Conservation (phyloP, 163 green algal species). For the Picocystis sp. region DNA sequence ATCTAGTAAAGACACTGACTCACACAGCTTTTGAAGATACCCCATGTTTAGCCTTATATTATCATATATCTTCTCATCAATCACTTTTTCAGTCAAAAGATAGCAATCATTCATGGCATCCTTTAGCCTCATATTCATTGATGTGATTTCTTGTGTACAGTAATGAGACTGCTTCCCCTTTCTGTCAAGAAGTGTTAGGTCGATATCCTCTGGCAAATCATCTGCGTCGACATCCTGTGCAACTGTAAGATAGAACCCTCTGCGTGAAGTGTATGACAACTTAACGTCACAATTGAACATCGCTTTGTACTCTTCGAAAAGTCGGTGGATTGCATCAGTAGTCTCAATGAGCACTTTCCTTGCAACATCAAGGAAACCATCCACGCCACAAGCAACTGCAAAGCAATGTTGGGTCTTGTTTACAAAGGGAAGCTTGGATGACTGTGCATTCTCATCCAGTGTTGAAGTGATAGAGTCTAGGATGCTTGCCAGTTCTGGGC, state of each 20-base stretch:
- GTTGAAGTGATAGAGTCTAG: too few species aligned
- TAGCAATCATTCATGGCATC: constrained; percentile 64
- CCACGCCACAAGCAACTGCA: constrained; percentile 41
- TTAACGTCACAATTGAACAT: constrained; percentile 24
- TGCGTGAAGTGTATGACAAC: constrained; percentile 37
- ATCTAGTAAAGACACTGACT: too few species aligned
- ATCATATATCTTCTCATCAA: constrained; percentile 11
- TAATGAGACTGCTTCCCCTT: constrained; percentile 19
- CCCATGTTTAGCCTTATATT: too few species aligned
- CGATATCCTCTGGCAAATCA: neutral
- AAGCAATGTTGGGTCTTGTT: constrained; percentile 64
- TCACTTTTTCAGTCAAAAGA: constrained; percentile 54
- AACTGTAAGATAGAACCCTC: constrained; percentile 44
- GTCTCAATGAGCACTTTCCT: constrained; percentile 44
- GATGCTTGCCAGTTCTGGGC: too few species aligned
- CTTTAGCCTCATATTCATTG: constrained; percentile 57
- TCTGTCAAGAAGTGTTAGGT: constrained; percentile 19
- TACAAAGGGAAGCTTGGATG: constrained; percentile 29
- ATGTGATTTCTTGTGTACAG: constrained; percentile 46
- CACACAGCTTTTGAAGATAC: too few species aligned
- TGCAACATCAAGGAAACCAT: constrained; percentile 62
- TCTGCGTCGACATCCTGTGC: neutral
- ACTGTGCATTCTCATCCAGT: constrained; percentile 18
- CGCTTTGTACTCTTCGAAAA: constrained; percentile 31
- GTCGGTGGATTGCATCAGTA: constrained; percentile 48